phyloP scores from a whole-genome alignment of 148 eudicot species.

The Arctostaphylos glauca region DNA sequence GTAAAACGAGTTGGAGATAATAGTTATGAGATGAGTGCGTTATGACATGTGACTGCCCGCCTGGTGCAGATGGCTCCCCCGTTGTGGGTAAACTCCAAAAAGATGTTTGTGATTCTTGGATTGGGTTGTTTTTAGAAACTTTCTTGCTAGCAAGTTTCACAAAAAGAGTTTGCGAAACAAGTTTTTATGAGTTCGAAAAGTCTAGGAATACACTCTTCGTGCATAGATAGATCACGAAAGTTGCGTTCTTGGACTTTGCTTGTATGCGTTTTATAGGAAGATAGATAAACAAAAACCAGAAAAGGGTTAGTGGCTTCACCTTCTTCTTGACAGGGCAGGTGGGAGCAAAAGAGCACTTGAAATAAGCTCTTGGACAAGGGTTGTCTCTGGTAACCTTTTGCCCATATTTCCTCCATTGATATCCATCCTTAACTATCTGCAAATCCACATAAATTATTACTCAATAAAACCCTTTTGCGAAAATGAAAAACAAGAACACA shows the following conservation, averaged over 20 bases:
- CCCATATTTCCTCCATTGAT: slow-evolving; percentile 66
- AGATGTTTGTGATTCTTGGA: not conserved
- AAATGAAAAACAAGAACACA: not conserved
- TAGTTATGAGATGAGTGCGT: no score
- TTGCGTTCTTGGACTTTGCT: no score
- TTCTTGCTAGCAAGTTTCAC: not conserved
- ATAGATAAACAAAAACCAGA: not conserved
- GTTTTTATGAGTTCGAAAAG: not conserved
- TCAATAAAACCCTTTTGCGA: not conserved
- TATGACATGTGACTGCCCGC: no score
- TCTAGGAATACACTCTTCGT: no score
- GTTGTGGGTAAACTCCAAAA: not conserved
- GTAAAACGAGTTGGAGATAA: no score
- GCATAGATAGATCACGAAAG: no score
- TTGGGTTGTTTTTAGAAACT: not conserved
- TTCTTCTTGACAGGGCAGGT: slow-evolving; percentile 73
- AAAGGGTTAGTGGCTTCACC: slow-evolving; percentile 28
- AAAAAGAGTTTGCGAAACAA: not conserved
- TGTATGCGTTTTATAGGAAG: not conserved
- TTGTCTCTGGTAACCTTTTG: slow-evolving; percentile 83
- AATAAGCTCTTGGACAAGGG: slow-evolving; percentile 81
- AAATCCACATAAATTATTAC: not conserved
- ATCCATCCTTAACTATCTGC: slow-evolving; percentile 31
- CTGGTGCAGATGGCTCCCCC: no score
- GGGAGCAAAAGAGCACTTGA: slow-evolving; percentile 80